These are phyloP conservation scores for Leonotis leonurus DNA, from an alignment of 257 asterid species.

Conservation along the genomic window DNA sequence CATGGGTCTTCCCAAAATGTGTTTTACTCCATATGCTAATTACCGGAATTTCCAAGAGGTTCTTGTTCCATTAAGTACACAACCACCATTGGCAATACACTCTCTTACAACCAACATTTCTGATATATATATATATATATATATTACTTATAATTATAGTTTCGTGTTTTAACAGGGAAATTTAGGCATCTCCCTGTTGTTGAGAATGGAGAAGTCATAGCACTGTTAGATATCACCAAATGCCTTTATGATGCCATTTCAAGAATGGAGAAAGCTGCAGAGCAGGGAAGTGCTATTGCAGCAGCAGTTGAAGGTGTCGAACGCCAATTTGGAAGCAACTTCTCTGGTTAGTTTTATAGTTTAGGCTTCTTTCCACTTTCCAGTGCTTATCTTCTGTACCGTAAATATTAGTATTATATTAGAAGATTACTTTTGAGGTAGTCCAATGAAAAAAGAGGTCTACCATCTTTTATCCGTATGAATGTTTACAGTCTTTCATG, in stretches of 20 bases:
- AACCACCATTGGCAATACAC: not conserved
- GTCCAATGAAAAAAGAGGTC: not conserved
- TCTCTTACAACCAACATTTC: not conserved
- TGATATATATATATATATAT: no score
- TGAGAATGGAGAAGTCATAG: conserved; percentile 98
- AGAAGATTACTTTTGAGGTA: not conserved
- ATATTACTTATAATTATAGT: not conserved
- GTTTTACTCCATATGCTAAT: not conserved
- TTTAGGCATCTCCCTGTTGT: conserved; percentile 98
- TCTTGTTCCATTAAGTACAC: not conserved
- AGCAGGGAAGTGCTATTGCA: conserved; percentile 97
- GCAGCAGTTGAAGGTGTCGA: conserved; percentile 99
- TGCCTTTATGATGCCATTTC: conserved; percentile 97
- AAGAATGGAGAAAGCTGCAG: conserved; percentile 98
- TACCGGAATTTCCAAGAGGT: not conserved
- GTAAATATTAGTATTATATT: not conserved
- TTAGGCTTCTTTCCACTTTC: not conserved
- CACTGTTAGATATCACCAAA: conserved; percentile 83
- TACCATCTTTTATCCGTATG: not conserved
- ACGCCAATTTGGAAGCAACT: conserved; percentile 82
- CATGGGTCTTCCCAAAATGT: not conserved
- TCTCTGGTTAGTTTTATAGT: conserved; percentile 63
- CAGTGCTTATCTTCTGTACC: conserved; percentile 4
- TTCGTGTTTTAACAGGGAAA: conserved; percentile 48
- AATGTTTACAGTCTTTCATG: not conserved